Conservation (phyloP, 2,329 filamentous ascomycete species). For the Ploettnerulaceae sp. region DNA sequence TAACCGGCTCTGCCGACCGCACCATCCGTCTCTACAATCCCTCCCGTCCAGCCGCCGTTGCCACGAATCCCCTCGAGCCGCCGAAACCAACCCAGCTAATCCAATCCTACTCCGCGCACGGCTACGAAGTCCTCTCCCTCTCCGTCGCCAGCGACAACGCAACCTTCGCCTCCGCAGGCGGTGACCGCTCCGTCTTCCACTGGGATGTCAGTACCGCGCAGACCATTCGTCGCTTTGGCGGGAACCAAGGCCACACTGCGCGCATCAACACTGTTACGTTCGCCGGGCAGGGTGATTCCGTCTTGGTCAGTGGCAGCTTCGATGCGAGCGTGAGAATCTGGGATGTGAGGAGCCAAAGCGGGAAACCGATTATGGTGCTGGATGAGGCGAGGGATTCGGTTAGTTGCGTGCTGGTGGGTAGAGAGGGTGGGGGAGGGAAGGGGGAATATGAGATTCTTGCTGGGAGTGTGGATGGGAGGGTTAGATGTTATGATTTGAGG, state of each 20-base stretch:
- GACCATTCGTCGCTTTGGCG: constrained; percentile 70
- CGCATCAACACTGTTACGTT: constrained; percentile 76
- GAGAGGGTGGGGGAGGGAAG: constrained; percentile 20
- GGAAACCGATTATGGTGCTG: constrained; percentile 67
- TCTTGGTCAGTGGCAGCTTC: constrained; percentile 69
- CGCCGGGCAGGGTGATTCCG: constrained; percentile 66
- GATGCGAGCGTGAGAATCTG: constrained; percentile 74
- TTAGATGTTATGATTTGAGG: constrained; percentile 77
- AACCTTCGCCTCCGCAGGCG: constrained; percentile 79
- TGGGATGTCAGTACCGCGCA: constrained; percentile 86
- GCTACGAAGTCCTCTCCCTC: constrained; percentile 85
- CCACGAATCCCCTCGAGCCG: constrained; percentile 38
- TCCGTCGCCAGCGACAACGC: constrained; percentile 72
- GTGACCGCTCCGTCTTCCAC: constrained; percentile 84
- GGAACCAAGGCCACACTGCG: constrained; percentile 39
- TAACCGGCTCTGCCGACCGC: constrained; percentile 83
- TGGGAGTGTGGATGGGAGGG: constrained; percentile 79
- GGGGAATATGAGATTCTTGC: constrained; percentile 55
- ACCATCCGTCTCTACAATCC: constrained; percentile 84
- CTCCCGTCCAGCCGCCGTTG: constrained; percentile 41
- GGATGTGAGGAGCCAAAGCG: constrained; percentile 54
- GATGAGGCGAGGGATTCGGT: constrained; percentile 67
- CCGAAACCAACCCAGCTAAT: constrained; percentile 53
- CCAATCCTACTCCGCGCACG: constrained; percentile 84
- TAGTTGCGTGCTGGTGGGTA: constrained; percentile 36